Conservation (phyloP, 495 filamentous ascomycete species). For the Xylaria castorea region DNA sequence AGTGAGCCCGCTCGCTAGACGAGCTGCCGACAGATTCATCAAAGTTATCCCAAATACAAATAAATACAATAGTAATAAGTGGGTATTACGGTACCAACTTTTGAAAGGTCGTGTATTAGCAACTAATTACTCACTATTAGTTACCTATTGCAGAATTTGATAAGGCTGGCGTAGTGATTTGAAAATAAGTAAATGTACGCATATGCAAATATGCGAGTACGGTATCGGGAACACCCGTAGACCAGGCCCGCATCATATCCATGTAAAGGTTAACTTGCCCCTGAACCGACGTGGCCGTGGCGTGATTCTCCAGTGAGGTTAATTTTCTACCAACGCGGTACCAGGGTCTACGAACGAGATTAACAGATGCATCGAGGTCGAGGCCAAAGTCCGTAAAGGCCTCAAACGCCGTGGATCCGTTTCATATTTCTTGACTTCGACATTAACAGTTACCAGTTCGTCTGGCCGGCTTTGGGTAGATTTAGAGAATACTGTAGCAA, state of each 20-base stretch:
- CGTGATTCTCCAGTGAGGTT: slow-evolving; percentile 9
- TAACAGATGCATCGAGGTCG: slow-evolving; percentile 1
- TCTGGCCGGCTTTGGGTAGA: not conserved
- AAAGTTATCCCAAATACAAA: not conserved
- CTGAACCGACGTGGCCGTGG: slow-evolving; percentile 7
- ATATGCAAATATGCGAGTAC: not conserved
- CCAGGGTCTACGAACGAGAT: not conserved
- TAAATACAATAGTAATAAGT: not conserved
- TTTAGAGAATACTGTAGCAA: slow-evolving; percentile 3
- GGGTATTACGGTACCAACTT: not conserved
- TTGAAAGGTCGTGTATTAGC: not conserved
- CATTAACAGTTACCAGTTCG: not conserved
- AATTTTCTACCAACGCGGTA: not conserved
- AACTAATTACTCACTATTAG: not conserved
- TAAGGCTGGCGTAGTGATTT: not conserved
- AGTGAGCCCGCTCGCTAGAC: not conserved
- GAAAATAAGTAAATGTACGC: not conserved
- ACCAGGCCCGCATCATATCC: not conserved
- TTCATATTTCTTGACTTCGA: not conserved
- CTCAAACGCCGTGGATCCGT: slow-evolving; percentile 17
- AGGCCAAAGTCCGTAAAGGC: slow-evolving; percentile 14
- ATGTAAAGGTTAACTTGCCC: slow-evolving; percentile 6
- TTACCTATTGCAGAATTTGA: not conserved
- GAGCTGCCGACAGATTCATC: not conserved
- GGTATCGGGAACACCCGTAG: slow-evolving; percentile 5